A percentile compares a stretch with the other conserved stretches of the same genome.
Evolutionary conservation across 1,284 basidiomycete species (phyloP).

Genomic region (Cerioporus squamosus): DNA sequence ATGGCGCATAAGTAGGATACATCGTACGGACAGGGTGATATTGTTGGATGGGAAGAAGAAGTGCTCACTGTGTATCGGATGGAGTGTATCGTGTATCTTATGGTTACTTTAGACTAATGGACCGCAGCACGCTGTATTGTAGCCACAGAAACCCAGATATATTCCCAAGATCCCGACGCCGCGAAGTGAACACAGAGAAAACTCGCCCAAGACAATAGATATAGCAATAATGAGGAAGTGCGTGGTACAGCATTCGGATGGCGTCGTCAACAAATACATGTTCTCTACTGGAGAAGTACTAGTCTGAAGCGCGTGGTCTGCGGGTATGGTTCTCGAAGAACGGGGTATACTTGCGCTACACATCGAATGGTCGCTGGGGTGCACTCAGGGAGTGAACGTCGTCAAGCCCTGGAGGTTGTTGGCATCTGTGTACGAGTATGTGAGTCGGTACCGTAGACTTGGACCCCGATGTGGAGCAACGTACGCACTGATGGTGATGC

Average conservation of each 20-base stretch:
- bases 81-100: constrained; percentile 16
- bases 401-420: constrained; percentile 50
- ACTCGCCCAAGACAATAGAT: not conserved
- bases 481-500: constrained; percentile 43
- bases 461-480: not conserved
- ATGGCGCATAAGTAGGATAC: too few relatives aligned
- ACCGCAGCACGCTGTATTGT: constrained; percentile 5
- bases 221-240: not conserved
- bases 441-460: not conserved
- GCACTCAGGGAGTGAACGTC: constrained; percentile 34
- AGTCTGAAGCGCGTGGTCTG: too few relatives aligned
- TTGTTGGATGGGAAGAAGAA: not conserved
- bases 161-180: not conserved
- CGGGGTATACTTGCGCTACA: not conserved
- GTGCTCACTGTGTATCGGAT: not conserved
- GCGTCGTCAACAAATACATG: too few relatives aligned
- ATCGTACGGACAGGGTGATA: not conserved
- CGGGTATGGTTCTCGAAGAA: not conserved
- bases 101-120: constrained; percentile 19
- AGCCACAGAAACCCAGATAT: not conserved
- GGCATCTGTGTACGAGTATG: constrained; percentile 31
- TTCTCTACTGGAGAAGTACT: too few relatives aligned
- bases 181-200: not conserved
- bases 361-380: not conserved
- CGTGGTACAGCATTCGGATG: not conserved